These are phyloP conservation scores for Bathelium albidoporum DNA, from an alignment of 495 filamentous ascomycete genomes.

Conservation along the genomic window DNA sequence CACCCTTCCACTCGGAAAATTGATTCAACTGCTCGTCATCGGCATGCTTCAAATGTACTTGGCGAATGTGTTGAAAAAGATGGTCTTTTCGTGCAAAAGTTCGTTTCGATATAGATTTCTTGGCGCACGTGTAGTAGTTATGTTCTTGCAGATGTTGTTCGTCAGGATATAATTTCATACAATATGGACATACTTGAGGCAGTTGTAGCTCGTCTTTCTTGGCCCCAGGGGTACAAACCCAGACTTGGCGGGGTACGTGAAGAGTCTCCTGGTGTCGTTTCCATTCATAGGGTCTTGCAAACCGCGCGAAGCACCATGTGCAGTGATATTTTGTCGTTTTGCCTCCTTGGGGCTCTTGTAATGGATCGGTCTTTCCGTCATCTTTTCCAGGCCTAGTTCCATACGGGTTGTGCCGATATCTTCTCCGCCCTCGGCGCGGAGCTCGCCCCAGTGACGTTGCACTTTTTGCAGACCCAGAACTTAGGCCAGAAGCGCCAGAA, in stretches of 20 bases:
- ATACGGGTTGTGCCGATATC: neutral
- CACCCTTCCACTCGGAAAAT: conserved; percentile 3
- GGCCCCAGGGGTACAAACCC: neutral
- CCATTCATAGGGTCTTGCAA: conserved; percentile 1
- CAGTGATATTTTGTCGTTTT: conserved; percentile 1
- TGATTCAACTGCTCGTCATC: conserved; percentile 1
- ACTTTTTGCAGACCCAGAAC: neutral
- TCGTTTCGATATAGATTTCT: conserved; percentile 52
- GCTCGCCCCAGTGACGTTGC: neutral
- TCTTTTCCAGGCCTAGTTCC: neutral
- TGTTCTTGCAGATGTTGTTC: conserved; percentile 57
- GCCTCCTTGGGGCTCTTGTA: neutral
- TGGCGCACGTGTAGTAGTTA: conserved; percentile 61
- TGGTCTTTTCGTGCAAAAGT: conserved; percentile 82
- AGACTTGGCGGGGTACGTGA: neutral
- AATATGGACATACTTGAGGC: conserved; percentile 37
- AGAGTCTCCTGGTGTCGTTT: conserved; percentile 2
- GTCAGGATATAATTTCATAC: conserved; percentile 47
- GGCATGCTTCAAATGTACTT: conserved; percentile 2
- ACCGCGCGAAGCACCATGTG: neutral
- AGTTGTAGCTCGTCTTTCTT: neutral
- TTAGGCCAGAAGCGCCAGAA: conserved; percentile 1
- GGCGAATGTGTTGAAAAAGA: conserved; percentile 66
- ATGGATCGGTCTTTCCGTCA: neutral
- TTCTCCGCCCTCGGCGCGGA: conserved; percentile 1